Evolutionary conservation across 129 eudicot genomes (phyloP).

Genomic region (Pseudognaphalium luteoalbum): DNA sequence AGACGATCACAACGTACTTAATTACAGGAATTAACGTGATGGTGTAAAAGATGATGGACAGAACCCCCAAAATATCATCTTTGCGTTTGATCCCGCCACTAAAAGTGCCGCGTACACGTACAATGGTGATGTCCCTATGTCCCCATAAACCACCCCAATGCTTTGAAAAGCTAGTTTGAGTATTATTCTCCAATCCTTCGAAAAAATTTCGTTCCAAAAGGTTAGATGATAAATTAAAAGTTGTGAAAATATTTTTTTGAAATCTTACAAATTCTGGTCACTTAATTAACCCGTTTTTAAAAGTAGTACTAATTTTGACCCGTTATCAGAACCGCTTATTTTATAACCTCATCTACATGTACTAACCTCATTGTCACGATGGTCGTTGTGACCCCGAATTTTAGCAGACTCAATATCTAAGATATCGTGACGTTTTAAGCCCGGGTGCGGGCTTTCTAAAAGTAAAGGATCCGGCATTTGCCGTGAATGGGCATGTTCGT

Average conservation of each 20-base stretch:
- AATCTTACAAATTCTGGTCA: no score
- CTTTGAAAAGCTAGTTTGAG: conserved; percentile 80
- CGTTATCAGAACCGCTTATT: no score
- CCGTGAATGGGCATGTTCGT: no score
- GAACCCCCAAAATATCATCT: conserved; percentile 68
- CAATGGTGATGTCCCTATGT: conserved; percentile 85
- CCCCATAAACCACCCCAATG: conserved; percentile 79
- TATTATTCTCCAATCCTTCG: conserved; percentile 49
- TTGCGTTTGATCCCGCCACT: conserved; percentile 54
- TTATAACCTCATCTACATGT: no score
- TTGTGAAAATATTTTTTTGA: no score
- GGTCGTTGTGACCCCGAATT: conserved; percentile 31
- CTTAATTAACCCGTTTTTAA: no score
- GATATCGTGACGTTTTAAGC: conserved; percentile 44
- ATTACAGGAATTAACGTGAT: conserved; percentile 71
- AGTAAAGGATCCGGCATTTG: background rate
- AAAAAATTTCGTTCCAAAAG: background rate
- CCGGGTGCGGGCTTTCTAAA: conserved; percentile 5
- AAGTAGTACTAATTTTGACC: no score
- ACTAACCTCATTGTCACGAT: conserved; percentile 33
- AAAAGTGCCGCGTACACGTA: conserved; percentile 63
- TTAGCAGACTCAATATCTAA: conserved; percentile 58
- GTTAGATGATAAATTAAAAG: no score
- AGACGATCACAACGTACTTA: conserved; percentile 69
- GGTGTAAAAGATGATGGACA: conserved; percentile 72